Evolutionary conservation across 148 eudicot species (phyloP), one percentile per base, ranked within the genome.

Genomic region (Nepenthes mirabilis): DNA sequence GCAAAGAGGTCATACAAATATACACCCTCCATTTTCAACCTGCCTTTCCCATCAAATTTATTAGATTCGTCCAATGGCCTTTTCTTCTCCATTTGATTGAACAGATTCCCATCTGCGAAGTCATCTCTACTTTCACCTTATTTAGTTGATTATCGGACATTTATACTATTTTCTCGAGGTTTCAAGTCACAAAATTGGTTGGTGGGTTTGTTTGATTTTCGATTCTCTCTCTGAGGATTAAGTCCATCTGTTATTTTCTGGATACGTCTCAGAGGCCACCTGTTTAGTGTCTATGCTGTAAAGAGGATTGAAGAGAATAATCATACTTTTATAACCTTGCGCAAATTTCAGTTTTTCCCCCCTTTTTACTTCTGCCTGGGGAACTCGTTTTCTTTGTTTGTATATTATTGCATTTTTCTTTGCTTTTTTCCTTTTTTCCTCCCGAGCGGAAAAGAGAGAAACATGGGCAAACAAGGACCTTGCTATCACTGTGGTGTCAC

Each of bases 401-500:
- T 13, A 53, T 13, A n/a, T 53, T 32, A 8, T 32, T 55, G 12
- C 11, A 6, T 5, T 2, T 49, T 49, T 49, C n/a, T 55, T 55
- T 33, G 13, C 36, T 1, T 55, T 34, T 33, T 33, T 33, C 36
- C 2, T 55, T 55, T 55, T 55, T 55, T 33, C 33, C 37, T 55
- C 7, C 36, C 12, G 33, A 55, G 37, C 32, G 34, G 23, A 37
- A 52, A 50, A 68, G 69, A 65, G 59, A 45, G 72, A 62, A 76
- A 62, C 59, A 93, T 93, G 99, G 99, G 97, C 55, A 93, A 93
- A 80, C 91, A 93, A 61, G 99, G 99, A 77, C 99, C 99, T 86
- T 93, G 99, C 91, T 77, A 71, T 84, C 99, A 93, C 86, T 93
- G 99, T 86, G 99, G 99, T 86, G 97, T 86, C 77, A 83, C 99